Percentiles rank a stretch among this genome's conserved stretches.
Evolutionary conservation across 176 grass and related monocot species (phyloP).

Genomic region (Carex littledalei): DNA sequence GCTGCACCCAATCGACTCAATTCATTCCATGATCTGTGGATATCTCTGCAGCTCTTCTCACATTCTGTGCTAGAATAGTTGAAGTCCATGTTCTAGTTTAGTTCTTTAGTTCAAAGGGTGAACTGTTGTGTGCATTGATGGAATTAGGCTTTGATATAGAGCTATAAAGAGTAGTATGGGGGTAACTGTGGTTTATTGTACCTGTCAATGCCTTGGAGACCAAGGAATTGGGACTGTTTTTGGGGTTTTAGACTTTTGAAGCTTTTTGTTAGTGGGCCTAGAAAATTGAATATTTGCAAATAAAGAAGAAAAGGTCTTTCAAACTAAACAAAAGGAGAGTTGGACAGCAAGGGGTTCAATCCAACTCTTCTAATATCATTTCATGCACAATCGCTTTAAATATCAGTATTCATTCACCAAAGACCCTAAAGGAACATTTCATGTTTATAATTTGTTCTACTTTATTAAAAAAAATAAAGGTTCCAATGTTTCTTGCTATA

Average conservation of each 20-base stretch:
- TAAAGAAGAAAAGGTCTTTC: constrained; percentile 13
- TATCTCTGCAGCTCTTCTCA: constrained; percentile 58
- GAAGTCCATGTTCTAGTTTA: not conserved
- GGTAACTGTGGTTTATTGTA: constrained; percentile 1
- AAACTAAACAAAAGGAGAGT: constrained; percentile 7
- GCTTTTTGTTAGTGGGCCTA: constrained; percentile 8
- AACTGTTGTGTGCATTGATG: not conserved
- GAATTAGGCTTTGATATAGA: not conserved
- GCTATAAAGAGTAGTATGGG: not conserved
- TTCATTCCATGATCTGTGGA: constrained; percentile 44
- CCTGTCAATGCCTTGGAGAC: constrained; percentile 19
- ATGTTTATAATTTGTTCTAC: not conserved
- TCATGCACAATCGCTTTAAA: constrained; percentile 3
- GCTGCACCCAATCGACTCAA: constrained; percentile 34
- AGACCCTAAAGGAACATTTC: not conserved
- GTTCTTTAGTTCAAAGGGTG: not conserved
- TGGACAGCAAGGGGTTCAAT: not conserved
- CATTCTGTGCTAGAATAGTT: constrained; percentile 3
- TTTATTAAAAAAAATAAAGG: not conserved
- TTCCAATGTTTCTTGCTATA: not conserved
- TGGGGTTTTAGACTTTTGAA: not conserved
- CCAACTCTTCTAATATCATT: not conserved
- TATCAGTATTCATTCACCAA: not conserved
- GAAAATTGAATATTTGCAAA: not conserved
- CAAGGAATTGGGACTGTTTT: constrained; percentile 1